Base-by-base conservation (phyloP, 345 rosid genomes). In the Pseudoturritis turrita region DNA sequence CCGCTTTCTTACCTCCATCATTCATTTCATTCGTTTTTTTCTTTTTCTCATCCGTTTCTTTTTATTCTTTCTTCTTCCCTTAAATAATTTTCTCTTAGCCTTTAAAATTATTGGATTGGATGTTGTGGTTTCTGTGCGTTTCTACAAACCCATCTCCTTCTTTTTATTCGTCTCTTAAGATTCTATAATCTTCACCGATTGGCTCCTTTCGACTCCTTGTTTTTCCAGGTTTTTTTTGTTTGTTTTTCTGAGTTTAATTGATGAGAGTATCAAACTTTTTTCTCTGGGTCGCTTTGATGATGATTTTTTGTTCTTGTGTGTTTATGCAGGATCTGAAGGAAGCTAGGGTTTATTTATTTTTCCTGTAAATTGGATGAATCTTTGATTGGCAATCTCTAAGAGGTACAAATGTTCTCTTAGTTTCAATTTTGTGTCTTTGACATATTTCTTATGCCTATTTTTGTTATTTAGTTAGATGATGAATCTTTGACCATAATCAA, bases 151-250 rank as follows among this genome's bases (percentile, higher is more conserved):
- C 25, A 62, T 45, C 52, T 59, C 31, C 6, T 19, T 25, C 12
- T 23, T 13, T 23, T 12, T 23, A 5, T 50, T 50, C 10, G 31
- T 39, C 40, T 46, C 37, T 31, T 18, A 43, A 43, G 76, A 78
- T 78, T 81, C 81, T 83, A 11, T 6, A 40, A 71, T 71, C 75
- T 7, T 22, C 4, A 79, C 80, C 74, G 69, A 40, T 65, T 78
- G 33, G 31, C 39, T 43, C 21, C 21, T 58, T 18, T 25, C 40
- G 7, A 54, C 45, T 53, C 55, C 53, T 47, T 65, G 49, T 41
- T 44, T 75, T 29, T 39, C 2, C 57, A 15, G 39, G 29, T 67
- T 12, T 41, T 18, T 17, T 13, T 21, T 18, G 17, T 6, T 10
- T 14, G 2, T 18, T 10, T 37, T 22, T 53, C 7, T 33, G 6